Base-by-base conservation (phyloP, 169 alveolate species). In the Cryptosporidium viatorum region DNA sequence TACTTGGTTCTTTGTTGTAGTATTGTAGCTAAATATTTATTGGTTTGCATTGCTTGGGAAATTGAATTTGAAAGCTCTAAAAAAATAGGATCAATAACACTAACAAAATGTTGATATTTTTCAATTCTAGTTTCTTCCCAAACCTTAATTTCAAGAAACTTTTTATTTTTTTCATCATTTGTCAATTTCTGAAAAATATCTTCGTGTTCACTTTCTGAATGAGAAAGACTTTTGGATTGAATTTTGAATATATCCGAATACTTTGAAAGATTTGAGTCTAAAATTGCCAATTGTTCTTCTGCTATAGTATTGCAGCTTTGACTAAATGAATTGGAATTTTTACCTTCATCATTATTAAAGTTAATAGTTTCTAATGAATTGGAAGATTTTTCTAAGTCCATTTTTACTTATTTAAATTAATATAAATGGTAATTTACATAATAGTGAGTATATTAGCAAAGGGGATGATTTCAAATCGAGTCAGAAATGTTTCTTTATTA, bases 121-220 rank as follows among this genome's bases (percentile, higher is more conserved):
- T 74, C 86, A 29, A 74, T n/a, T 21, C 86, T 52, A 33, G 52
- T 37, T 55, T 52, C 52, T 37, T 74, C 86, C 86, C 86, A 74
- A 14, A 29, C 45, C 39, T 52, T 74, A 2, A 74, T 52, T 41
- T 55, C 39, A 14, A 74, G 21, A 74, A 74, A 74, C 16, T 59
- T 59, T 10, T 55, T 41, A 26, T 74, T 41, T 58, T 41, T 59
- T 37, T 70, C 84, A 45, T 45, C 67, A 48, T 29, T 43, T 18
- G 84, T 39, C 14, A 48, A 6, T 43, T 45, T 41, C 2, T 70
- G 58, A 1, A 23, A 45, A 3, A 29, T 43, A 23, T 70, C 84
- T 7, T 23, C 29, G 10, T 33, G 16, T 35, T 65, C 71, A 33
- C 50, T n/a, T 35, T 35, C 50, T 35, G 33, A 37, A 0, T 65